Conservation (phyloP, 192 early-diverging fungal species). For the Umbelopsis ramanniana region DNA sequence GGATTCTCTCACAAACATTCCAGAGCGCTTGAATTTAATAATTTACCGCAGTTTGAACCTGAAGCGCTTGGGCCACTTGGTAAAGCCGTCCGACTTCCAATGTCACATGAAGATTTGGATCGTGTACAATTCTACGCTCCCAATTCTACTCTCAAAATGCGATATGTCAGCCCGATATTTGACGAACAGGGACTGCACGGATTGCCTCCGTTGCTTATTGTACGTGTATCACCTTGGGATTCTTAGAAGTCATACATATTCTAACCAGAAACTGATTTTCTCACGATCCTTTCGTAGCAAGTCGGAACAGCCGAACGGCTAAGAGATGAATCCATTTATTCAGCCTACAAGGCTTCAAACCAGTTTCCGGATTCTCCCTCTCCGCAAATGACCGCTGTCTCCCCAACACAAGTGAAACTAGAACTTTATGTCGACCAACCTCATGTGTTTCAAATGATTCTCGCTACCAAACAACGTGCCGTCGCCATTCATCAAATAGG, state of each 20-base stretch:
- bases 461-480: conserved; percentile 16
- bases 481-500: conserved; percentile 23
- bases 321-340: conserved; percentile 49
- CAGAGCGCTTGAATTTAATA: conserved; percentile 20
- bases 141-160: conserved; percentile 42
- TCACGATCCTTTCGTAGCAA: conserved; percentile 28
- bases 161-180: conserved; percentile 48
- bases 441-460: conserved; percentile 49
- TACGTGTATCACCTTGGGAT: conserved; percentile 22
- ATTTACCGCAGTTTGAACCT: conserved; percentile 19
- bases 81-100: background rate
- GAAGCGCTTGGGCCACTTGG: conserved; percentile 1
- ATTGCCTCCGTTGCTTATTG: conserved; percentile 46
- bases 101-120: conserved; percentile 22
- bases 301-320: conserved; percentile 46
- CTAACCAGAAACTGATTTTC: conserved; percentile 3
- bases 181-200: conserved; percentile 38
- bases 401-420: conserved; percentile 38
- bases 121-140: conserved; percentile 46
- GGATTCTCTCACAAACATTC: conserved; percentile 44
- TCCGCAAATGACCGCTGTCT: background rate
- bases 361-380: background rate
- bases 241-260: background rate
- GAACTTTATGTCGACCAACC: conserved; percentile 53
- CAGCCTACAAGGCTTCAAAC: conserved; percentile 39